Percentiles rank a stretch among this genome's conserved stretches.
Conservation (phyloP, 129 eudicot species). For the Deinandra increscens region DNA sequence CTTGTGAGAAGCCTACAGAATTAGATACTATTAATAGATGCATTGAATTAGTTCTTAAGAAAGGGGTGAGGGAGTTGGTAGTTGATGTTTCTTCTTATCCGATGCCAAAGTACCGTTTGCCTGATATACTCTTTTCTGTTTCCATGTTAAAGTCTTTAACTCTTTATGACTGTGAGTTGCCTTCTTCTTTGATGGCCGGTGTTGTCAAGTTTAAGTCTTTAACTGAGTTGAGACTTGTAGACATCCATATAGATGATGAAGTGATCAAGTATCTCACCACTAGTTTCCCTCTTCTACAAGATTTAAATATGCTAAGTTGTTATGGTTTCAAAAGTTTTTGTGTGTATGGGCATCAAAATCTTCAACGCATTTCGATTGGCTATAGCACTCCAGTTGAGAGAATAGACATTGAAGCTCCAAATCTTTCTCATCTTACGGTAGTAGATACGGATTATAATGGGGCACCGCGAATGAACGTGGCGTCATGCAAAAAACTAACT, state of each 20-base stretch:
- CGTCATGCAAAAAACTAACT: not conserved
- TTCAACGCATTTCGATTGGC: not conserved
- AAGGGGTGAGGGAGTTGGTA: too few species aligned
- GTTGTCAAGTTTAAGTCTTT: too few species aligned
- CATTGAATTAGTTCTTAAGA: too few species aligned
- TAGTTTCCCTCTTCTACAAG: constrained; percentile 3
- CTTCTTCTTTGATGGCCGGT: too few species aligned
- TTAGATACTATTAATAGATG: too few species aligned
- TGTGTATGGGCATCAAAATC: constrained; percentile 1
- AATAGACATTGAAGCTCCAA: constrained; percentile 9
- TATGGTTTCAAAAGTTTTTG: not conserved
- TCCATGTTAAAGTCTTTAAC: too few species aligned
- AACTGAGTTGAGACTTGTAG: too few species aligned
- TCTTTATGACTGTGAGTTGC: too few species aligned
- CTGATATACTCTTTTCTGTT: too few species aligned
- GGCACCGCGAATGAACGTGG: not conserved
- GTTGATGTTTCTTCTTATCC: too few species aligned
- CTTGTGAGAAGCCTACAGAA: too few species aligned
- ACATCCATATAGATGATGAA: constrained; percentile 1
- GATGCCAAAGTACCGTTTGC: too few species aligned
- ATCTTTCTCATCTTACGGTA: not conserved
- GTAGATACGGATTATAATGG: not conserved
- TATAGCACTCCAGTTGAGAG: not conserved
- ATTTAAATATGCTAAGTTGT: not conserved
- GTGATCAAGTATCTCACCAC: not conserved